Evolutionary conservation across 805 yeast genomes (phyloP).

Genomic region (Metschnikowia henanensis): DNA sequence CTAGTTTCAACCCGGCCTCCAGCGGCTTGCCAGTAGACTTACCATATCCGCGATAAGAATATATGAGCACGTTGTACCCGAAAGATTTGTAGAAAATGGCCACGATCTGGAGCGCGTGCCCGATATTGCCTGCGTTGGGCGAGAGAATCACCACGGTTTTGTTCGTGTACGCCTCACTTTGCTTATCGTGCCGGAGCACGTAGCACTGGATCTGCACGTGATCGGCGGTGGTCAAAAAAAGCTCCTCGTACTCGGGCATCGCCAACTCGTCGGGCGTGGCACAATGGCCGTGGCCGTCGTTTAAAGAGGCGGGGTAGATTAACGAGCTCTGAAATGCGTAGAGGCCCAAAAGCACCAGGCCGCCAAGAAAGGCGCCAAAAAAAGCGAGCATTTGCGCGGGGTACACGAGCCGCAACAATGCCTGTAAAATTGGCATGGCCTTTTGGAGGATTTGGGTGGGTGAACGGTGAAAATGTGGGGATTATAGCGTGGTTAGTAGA

Average conservation of each 20-base stretch:
- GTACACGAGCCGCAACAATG: slow-evolving; percentile 12
- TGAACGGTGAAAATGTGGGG: no score
- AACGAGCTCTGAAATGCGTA: slow-evolving; percentile 63
- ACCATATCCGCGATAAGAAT: slow-evolving; percentile 93
- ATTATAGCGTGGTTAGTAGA: no score
- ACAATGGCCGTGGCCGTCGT: slow-evolving; percentile 69
- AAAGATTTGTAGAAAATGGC: slow-evolving; percentile 60
- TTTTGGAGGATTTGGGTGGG: no score
- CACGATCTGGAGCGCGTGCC: slow-evolving; percentile 83
- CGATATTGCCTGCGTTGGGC: slow-evolving; percentile 97
- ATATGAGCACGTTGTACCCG: slow-evolving; percentile 76
- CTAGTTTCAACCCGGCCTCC: slow-evolving; percentile 79
- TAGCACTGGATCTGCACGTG: slow-evolving; percentile 68
- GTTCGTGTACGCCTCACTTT: slow-evolving; percentile 39
- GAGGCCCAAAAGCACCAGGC: slow-evolving; percentile 49
- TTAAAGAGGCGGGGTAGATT: slow-evolving; percentile 82
- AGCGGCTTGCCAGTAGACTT: slow-evolving; percentile 70
- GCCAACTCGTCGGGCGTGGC: slow-evolving; percentile 75
- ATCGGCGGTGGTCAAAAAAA: slow-evolving; percentile 64
- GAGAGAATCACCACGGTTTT: slow-evolving; percentile 77
- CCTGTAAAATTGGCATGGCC: slow-evolving; percentile 11
- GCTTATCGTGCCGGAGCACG: slow-evolving; percentile 51
- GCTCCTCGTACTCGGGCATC: slow-evolving; percentile 57
- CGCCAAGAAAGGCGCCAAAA: slow-evolving; percentile 45
- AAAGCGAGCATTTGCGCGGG: slow-evolving; percentile 30